Evolutionary conservation across 371 early-diverging fungal species (phyloP).

Genomic region (Mucor indicus): DNA sequence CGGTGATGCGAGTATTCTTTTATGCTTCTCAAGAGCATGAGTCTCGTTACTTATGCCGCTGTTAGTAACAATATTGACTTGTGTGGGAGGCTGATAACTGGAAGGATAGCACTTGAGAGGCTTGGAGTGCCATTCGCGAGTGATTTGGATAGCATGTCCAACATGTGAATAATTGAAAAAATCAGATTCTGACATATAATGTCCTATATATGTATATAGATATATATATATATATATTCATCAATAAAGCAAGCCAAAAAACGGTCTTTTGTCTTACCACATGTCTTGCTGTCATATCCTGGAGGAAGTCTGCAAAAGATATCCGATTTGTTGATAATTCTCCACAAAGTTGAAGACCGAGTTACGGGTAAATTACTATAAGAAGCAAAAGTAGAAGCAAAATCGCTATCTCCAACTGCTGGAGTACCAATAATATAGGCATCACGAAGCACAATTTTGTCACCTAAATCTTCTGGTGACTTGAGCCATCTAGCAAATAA

Average conservation of each 20-base stretch:
- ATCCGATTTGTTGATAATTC: slow-evolving; percentile 32
- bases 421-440: slow-evolving; percentile 43
- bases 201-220: no score
- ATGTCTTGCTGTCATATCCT: slow-evolving; percentile 24
- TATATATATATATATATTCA: no score
- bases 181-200: slow-evolving; percentile 18
- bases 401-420: slow-evolving; percentile 38
- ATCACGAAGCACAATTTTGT: slow-evolving; percentile 30
- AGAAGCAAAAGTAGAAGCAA: slow-evolving; percentile 36
- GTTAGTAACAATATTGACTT: slow-evolving; percentile 16
- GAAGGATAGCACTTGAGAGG: slow-evolving; percentile 25
- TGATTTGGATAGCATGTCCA: slow-evolving; percentile 29
- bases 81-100: slow-evolving; percentile 20
- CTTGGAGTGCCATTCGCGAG: slow-evolving; percentile 20
- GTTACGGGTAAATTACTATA: slow-evolving; percentile 21
- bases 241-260: no score
- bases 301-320: slow-evolving; percentile 29
- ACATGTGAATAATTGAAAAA: slow-evolving; percentile 40
- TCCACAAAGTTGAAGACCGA: slow-evolving; percentile 24
- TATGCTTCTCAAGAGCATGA: not conserved
- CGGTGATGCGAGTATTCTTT: not conserved
- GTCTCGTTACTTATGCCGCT: not conserved
- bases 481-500: slow-evolving; percentile 43
- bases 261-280: no score
- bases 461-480: slow-evolving; percentile 24